Evolutionary conservation across 1,284 basidiomycete species (phyloP), one percentile per base, ranked within the genome.

Genomic region (Porogramme epimiltina): DNA sequence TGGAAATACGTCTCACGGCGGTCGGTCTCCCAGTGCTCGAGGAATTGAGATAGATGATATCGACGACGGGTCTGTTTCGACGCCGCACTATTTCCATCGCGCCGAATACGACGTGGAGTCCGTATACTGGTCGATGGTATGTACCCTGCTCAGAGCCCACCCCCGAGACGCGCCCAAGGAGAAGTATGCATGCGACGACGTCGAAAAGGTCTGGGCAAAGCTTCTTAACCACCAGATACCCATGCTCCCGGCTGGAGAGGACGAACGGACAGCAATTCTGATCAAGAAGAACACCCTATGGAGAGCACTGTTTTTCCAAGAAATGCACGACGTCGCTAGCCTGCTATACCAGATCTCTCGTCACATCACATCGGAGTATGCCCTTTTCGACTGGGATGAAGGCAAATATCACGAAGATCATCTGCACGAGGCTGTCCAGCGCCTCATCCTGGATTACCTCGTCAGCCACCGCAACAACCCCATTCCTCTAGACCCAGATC

Each of bases 361-460:
- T 8, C 44, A 45, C 2, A 11, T 37, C 13, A 20, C 10, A 2
- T 13, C 44, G 5, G 44, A 45, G 24, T 45, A 45, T 5, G 44
- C 34, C 0, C 10, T 45, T 2, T 45, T 13, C 3, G 44, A 22
- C 5, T 31, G 28, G 28, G 28, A 31, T 6, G 8, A 6, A 13
- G 44, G 28, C 9, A 13, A 16, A 6, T n/a, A 36, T 1, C 9
- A 13, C 1, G 33, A 3, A 1, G 44, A 45, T 18, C 44, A 45
- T 18, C 34, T 45, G 1, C 44, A 45, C 16, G 34, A 45, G 18
- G 44, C 44, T 13, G 23, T 45, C 6, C 44, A 45, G 24, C 44
- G 34, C n/a, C 44, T 45, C 23, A 45, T 45, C 44, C 44, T 45
- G 15, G 33, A 45, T 16, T 45, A 45, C 11, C 23, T 45, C 16